phyloP scores from a whole-genome alignment of 208 protist species.

The Trypanosoma cruzi region DNA sequence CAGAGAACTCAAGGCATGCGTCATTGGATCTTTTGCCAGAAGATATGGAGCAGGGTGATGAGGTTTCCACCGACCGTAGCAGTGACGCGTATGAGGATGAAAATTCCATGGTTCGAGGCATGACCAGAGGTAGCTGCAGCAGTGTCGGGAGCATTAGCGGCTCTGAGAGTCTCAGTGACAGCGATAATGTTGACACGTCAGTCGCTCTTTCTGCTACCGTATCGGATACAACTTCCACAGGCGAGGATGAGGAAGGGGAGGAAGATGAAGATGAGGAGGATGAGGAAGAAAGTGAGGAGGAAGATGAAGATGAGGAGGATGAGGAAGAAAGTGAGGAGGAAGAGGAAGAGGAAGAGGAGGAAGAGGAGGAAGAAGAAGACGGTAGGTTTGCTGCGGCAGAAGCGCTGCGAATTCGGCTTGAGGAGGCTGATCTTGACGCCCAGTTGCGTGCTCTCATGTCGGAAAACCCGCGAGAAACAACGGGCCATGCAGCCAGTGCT shows the following conservation, averaged over 20 bases:
- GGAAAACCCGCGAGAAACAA: slow-evolving; percentile 9
- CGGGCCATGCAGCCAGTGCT: background rate
- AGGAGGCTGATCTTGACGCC: slow-evolving; percentile 26
- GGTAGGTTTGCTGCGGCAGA: slow-evolving; percentile 18
- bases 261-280: too few relatives aligned
- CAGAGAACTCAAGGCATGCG: background rate
- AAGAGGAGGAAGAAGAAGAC: slow-evolving; percentile 18
- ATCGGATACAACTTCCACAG: background rate
- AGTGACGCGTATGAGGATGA: background rate
- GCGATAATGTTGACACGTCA: slow-evolving; percentile 3
- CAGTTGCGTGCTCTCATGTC: slow-evolving; percentile 20
- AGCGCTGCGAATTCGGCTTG: slow-evolving; percentile 15
- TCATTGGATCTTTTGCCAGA: slow-evolving; percentile 2
- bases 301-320: slow-evolving; percentile 20
- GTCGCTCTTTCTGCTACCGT: background rate
- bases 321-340: slow-evolving; percentile 17
- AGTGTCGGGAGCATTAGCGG: slow-evolving; percentile 2
- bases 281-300: slow-evolving; percentile 10
- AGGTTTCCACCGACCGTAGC: background rate
- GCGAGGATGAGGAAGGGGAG: too few relatives aligned
- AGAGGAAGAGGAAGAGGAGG: slow-evolving; percentile 16
- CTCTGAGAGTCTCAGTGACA: background rate
- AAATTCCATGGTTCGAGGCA: background rate
- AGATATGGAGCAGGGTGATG: background rate
- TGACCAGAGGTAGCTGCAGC: background rate